Percentiles rank a stretch among this genome's conserved stretches.
Conservation (phyloP, 2,329 filamentous ascomycete species). For the Dactylellina sp. region DNA sequence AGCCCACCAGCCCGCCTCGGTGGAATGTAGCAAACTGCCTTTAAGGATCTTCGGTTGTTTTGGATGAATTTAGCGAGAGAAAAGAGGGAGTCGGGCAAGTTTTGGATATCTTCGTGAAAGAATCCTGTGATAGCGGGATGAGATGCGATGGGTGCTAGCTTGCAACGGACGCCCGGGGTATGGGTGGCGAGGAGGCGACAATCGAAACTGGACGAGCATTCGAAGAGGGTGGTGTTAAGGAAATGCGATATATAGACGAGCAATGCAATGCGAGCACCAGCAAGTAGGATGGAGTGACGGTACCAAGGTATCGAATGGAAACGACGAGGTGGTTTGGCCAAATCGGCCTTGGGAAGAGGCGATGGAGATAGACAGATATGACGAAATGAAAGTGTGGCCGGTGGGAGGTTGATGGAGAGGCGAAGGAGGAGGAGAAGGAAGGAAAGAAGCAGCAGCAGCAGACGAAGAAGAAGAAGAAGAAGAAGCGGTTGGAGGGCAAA, state of each 20-base stretch:
- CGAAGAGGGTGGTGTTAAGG: not conserved
- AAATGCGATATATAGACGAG: too few species aligned
- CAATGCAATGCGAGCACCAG: too few species aligned
- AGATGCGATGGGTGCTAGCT: constrained; percentile 2
- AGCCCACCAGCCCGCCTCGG: constrained; percentile 49
- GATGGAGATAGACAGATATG: not conserved
- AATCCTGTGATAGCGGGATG: not conserved
- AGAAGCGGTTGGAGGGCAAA: too few species aligned
- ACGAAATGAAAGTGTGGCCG: not conserved
- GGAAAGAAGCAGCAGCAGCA: too few species aligned
- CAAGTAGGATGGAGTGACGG: too few species aligned
- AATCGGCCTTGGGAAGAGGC: not conserved
- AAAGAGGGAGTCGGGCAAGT: not conserved
- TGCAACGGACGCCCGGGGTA: not conserved
- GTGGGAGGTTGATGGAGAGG: not conserved
- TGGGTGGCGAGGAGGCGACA: constrained; percentile 5
- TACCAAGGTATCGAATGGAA: too few species aligned
- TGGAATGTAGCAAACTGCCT: constrained; percentile 19
- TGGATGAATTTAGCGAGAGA: constrained; percentile 17
- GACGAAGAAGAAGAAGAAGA: too few species aligned
- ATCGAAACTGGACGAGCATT: too few species aligned
- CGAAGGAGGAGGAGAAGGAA: too few species aligned
- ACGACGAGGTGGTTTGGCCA: not conserved
- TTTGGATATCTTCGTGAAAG: not conserved
- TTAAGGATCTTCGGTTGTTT: constrained; percentile 18